These are phyloP conservation scores for Picocystis salinarum DNA, from an alignment of 139 green algal species.

Conservation along the genomic window DNA sequence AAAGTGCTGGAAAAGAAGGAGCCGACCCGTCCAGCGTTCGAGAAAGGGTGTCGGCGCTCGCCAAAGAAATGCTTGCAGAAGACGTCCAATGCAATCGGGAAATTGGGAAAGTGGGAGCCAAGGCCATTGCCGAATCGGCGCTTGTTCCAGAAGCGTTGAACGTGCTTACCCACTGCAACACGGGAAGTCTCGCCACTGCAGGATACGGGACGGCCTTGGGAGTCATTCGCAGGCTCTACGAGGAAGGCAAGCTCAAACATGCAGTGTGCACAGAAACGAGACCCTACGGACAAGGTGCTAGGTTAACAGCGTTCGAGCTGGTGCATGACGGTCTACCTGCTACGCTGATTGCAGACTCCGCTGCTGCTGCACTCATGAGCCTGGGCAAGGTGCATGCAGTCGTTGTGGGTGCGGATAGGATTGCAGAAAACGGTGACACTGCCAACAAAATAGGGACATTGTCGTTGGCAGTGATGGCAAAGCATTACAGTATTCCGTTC, in stretches of 20 bases:
- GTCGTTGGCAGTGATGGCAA: constrained; percentile 30
- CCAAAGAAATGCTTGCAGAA: constrained; percentile 55
- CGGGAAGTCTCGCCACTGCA: constrained; percentile 75
- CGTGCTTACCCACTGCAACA: constrained; percentile 95
- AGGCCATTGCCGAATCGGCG: constrained; percentile 45
- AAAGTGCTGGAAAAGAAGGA: constrained; percentile 3
- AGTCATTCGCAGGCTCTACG: constrained; percentile 62
- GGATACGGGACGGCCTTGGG: constrained; percentile 82
- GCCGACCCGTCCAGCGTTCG: constrained; percentile 27
- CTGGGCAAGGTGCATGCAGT: constrained; percentile 63
- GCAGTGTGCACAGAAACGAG: constrained; percentile 77
- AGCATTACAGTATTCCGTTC: constrained; percentile 63
- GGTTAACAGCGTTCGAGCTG: constrained; percentile 89
- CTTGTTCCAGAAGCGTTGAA: constrained; percentile 26
- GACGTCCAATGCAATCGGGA: constrained; percentile 66
- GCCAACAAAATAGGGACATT: constrained; percentile 78
- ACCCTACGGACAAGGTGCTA: constrained; percentile 62
- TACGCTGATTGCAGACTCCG: constrained; percentile 78
- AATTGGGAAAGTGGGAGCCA: constrained; percentile 53
- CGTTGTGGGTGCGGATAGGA: constrained; percentile 80
- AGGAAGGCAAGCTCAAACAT: constrained; percentile 47
- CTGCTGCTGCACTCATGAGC: constrained; percentile 61
- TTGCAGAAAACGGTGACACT: constrained; percentile 36
- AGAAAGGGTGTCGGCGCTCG: constrained; percentile 29
- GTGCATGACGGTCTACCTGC: constrained; percentile 67